Base-by-base conservation (phyloP, 805 yeast species). In the Yamadazyma paraphyllophila region DNA sequence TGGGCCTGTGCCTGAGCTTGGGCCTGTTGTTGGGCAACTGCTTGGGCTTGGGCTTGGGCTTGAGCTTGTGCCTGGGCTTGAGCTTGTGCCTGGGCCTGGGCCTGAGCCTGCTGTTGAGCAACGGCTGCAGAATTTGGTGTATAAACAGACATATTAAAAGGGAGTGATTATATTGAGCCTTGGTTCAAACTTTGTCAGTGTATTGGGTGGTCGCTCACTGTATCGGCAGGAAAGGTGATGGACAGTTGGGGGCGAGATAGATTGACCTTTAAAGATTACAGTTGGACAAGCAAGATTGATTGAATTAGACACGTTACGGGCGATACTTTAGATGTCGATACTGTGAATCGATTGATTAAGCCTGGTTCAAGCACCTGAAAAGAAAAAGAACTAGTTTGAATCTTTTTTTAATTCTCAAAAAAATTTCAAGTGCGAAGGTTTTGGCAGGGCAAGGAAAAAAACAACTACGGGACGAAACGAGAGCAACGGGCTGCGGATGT, bases 91-190 rank as follows among this genome's bases (percentile, higher is more conserved):
- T 56, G 64, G 31, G 54, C 61, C 16, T 45, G 48, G 15, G 43
- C 47, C 26, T 44, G 47, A 11, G 47, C 45, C 26, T 43, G 48
- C 40, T 56, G 66, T 30, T 53, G 60, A 11, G 55, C 47, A 38
- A 53, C 41, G 9, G 53, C 53, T n/a, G 63, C 65, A n/a, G 68
- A 63, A 49, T 62, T 65, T 24, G 67, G 61, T 16, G 64, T 57
- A 51, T 66, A 66, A n/a, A 63, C 69, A 16, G 70, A 62, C 71
- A 66, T 66, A 20, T 6, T 20, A 20, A 20, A 20, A 20, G 24
- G 24, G 24, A 20, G 24, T 20, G 24, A 20, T 20, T 20, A 20
- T 3, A 20, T 20, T 20, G 24, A 6, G 6, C 6, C 24, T 20
- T 20, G 6, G 24, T 20, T 20, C 24, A 20, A 20, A 20, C 24